phyloP scores from a whole-genome alignment of 1,139 yeast genomes.

The Kodamaea sp. region DNA sequence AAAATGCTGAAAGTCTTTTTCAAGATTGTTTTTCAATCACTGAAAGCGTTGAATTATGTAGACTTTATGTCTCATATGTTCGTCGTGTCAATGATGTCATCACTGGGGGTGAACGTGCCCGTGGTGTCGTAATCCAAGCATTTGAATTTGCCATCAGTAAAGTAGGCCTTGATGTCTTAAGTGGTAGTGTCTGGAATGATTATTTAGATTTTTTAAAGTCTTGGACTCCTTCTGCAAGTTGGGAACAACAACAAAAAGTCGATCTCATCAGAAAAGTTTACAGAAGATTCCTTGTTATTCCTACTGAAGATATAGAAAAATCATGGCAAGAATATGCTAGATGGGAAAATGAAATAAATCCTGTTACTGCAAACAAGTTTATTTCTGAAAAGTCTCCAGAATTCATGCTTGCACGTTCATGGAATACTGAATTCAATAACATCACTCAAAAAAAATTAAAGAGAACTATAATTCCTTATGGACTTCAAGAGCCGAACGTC shows the following conservation, averaged over 20 bases:
- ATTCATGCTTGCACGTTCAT: slow-evolving; percentile 87
- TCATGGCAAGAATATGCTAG: slow-evolving; percentile 78
- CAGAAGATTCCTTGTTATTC: slow-evolving; percentile 65
- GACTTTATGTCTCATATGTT: slow-evolving; percentile 71
- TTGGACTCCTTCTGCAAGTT: slow-evolving; percentile 75
- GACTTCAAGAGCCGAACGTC: slow-evolving; percentile 22
- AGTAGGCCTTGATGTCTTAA: slow-evolving; percentile 73
- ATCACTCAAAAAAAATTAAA: slow-evolving; percentile 42
- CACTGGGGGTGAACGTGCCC: slow-evolving; percentile 82
- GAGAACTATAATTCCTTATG: slow-evolving; percentile 37
- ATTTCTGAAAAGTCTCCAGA: slow-evolving; percentile 79
- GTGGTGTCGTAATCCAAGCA: slow-evolving; percentile 73
- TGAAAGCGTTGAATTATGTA: slow-evolving; percentile 65
- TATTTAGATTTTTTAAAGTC: slow-evolving; percentile 74
- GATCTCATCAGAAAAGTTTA: slow-evolving; percentile 76
- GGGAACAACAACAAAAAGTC: slow-evolving; percentile 84
- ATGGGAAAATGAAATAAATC: slow-evolving; percentile 77
- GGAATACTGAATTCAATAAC: slow-evolving; percentile 67
- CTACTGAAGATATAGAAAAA: slow-evolving; percentile 69
- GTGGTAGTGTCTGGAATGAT: slow-evolving; percentile 77
- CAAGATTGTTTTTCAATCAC: slow-evolving; percentile 57
- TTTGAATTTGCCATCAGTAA: slow-evolving; percentile 78
- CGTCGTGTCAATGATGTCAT: slow-evolving; percentile 74
- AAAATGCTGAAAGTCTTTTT: slow-evolving; percentile 62
- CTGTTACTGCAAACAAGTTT: slow-evolving; percentile 79